Conservation (phyloP, 495 filamentous ascomycete genomes). For the Podospora sp. region DNA sequence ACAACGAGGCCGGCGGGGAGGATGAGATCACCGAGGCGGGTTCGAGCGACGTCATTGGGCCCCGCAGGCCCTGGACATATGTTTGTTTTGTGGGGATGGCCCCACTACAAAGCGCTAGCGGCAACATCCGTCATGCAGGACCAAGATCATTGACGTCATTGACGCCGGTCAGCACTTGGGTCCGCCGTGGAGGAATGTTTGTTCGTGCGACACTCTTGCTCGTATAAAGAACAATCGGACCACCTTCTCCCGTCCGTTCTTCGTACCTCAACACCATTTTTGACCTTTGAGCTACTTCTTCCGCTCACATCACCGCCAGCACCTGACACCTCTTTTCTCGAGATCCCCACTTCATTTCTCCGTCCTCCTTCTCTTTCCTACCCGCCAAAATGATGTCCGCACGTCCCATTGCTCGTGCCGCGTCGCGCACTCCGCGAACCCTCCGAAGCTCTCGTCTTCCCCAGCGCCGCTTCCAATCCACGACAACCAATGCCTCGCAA, state of each 20-base stretch:
- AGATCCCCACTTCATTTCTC: too few relatives aligned
- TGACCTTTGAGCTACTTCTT: background rate
- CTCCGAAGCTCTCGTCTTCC: conserved; percentile 7
- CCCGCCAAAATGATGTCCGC: conserved; percentile 1
- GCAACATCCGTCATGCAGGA: background rate
- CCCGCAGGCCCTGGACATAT: background rate
- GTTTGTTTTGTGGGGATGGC: background rate
- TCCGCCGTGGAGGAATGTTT: background rate
- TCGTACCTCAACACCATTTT: background rate
- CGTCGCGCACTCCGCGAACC: background rate
- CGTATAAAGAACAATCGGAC: background rate
- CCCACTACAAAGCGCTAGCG: background rate
- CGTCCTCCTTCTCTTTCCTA: background rate
- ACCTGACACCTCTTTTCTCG: too few relatives aligned
- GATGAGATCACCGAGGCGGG: background rate
- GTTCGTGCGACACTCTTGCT: background rate
- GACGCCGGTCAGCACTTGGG: background rate
- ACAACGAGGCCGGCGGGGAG: background rate
- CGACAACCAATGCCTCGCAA: conserved; percentile 31
- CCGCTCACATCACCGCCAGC: too few relatives aligned
- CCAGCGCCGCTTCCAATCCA: conserved; percentile 48
- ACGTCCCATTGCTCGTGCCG: background rate
- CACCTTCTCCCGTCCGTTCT: background rate
- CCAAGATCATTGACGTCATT: background rate
- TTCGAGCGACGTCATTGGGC: background rate